Percentiles rank a stretch among this genome's conserved stretches.
Conservation (phyloP, 352 stramenopile genomes). For the Peronospora destructor region DNA sequence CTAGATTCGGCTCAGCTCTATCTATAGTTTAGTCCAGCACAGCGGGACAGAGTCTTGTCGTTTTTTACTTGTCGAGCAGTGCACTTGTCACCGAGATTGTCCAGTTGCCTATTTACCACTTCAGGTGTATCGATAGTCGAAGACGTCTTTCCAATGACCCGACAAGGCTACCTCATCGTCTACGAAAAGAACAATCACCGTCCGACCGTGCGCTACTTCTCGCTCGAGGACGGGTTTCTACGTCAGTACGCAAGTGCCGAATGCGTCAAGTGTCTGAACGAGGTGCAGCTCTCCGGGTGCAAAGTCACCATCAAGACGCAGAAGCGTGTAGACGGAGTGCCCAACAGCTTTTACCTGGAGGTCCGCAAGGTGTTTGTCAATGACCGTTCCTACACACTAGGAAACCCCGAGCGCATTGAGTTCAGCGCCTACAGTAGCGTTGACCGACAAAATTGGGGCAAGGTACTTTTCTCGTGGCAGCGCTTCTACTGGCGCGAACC, state of each 20-base stretch:
- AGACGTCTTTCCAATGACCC: constrained; percentile 38
- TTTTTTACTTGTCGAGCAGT: neutral
- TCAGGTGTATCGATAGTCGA: constrained; percentile 12
- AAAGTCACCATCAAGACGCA: constrained; percentile 80
- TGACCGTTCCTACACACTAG: constrained; percentile 76
- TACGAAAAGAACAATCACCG: constrained; percentile 48
- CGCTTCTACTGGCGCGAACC: constrained; percentile 83
- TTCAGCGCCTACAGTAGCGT: constrained; percentile 55
- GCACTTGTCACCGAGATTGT: no score
- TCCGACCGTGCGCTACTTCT: constrained; percentile 60
- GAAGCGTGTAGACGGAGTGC: constrained; percentile 54
- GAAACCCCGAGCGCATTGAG: constrained; percentile 51
- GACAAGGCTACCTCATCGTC: constrained; percentile 72
- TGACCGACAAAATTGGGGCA: constrained; percentile 75
- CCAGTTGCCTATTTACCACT: neutral
- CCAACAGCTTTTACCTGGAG: constrained; percentile 80
- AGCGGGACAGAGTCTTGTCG: neutral
- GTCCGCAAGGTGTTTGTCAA: constrained; percentile 81
- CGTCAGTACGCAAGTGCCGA: constrained; percentile 51
- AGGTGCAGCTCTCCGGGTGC: constrained; percentile 74
- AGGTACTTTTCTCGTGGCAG: constrained; percentile 84
- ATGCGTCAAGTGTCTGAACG: constrained; percentile 38
- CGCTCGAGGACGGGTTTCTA: constrained; percentile 74
- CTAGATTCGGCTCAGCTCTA: neutral
- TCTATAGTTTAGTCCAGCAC: constrained; percentile 26